These are phyloP conservation scores for Lactarius psammicola DNA, from an alignment of 768 basidiomycete species.

Conservation along the genomic window DNA sequence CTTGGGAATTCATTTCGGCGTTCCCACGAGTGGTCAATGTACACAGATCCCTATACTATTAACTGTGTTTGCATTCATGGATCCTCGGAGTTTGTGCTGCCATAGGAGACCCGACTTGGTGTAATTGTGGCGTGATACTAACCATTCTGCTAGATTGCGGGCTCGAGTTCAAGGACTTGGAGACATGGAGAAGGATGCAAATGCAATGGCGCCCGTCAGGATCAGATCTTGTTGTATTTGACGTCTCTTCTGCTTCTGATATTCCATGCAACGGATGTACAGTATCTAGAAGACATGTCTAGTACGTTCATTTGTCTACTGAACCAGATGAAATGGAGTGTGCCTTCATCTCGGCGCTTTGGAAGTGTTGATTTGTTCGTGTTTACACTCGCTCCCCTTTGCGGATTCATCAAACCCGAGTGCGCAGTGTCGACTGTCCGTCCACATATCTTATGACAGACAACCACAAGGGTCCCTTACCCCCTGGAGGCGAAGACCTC, in stretches of 20 bases:
- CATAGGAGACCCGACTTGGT: neutral
- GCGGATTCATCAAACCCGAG: neutral
- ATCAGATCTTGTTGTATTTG: constrained; percentile 1
- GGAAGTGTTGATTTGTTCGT: neutral
- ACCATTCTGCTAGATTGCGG: neutral
- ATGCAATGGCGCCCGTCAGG: neutral
- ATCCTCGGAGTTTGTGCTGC: neutral
- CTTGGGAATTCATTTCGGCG: neutral
- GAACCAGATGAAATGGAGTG: neutral
- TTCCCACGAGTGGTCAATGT: neutral
- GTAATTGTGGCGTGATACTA: neutral
- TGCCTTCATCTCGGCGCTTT: too few relatives aligned
- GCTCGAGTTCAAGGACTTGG: neutral
- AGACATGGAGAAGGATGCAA: neutral
- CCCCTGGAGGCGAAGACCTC: constrained; percentile 27
- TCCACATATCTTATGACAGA: constrained; percentile 5
- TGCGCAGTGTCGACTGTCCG: neutral
- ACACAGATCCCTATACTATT: neutral
- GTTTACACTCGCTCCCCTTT: neutral
- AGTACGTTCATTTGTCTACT: neutral
- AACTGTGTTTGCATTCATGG: neutral
- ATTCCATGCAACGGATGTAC: neutral
- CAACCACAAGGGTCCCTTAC: constrained; percentile 23
- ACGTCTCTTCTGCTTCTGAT: neutral
- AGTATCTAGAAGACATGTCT: neutral